Conservation (phyloP, 306 rosid genomes). For the Lotus japonicus region DNA sequence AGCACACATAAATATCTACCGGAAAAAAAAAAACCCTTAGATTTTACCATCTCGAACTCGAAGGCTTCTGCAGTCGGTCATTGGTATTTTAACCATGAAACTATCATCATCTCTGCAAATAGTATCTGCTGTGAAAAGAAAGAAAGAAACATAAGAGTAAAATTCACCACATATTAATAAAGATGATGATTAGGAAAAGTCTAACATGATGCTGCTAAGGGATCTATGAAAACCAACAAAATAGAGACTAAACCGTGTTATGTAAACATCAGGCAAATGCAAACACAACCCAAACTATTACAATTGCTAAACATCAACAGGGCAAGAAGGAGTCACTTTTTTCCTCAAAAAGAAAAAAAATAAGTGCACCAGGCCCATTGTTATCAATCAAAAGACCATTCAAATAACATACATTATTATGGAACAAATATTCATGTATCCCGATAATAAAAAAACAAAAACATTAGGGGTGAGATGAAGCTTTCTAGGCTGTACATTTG, state of each 20-base stretch:
- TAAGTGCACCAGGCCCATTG: no score
- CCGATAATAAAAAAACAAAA: neutral
- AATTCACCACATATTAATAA: neutral
- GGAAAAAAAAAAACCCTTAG: neutral
- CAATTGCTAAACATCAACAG: neutral
- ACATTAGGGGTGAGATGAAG: neutral
- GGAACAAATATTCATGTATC: neutral
- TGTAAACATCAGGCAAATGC: neutral
- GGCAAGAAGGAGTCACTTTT: neutral
- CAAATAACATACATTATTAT: neutral
- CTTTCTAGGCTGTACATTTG: slow-evolving; percentile 10
- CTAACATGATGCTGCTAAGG: neutral
- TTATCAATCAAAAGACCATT: neutral
- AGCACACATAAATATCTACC: neutral
- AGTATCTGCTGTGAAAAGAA: neutral
- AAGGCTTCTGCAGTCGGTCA: neutral
- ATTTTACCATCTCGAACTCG: neutral
- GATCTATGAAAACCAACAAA: neutral
- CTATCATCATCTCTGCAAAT: neutral
- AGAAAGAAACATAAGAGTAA: neutral
- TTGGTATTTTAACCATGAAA: neutral
- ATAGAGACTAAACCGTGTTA: neutral
- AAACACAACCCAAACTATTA: neutral
- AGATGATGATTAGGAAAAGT: neutral
- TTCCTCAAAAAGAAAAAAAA: neutral